These are phyloP conservation scores for Endothia cerciana DNA, from an alignment of 2,329 filamentous ascomycete species.

Conservation along the genomic window DNA sequence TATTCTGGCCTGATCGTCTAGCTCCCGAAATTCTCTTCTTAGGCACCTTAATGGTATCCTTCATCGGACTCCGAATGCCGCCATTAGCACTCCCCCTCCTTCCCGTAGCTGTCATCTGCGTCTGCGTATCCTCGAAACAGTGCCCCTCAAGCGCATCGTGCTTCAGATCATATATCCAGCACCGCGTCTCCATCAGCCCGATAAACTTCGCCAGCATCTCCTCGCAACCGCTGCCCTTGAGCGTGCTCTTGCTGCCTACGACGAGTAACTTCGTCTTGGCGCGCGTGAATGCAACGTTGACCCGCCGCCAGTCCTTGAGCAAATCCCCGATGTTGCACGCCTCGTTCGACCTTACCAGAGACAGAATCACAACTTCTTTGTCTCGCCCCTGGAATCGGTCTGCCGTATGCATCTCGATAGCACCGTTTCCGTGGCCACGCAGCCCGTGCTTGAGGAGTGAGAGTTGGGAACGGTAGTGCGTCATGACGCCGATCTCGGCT, in stretches of 20 bases:
- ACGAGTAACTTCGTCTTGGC: conserved; percentile 92
- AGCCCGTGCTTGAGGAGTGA: conserved; percentile 78
- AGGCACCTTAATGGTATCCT: conserved; percentile 26
- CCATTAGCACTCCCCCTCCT: conserved; percentile 29
- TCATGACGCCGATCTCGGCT: conserved; percentile 88
- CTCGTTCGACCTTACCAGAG: conserved; percentile 86
- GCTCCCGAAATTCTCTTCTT: conserved; percentile 30
- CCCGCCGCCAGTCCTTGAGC: conserved; percentile 85
- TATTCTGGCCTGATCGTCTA: conserved; percentile 8
- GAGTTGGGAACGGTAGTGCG: conserved; percentile 92
- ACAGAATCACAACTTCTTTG: conserved; percentile 89
- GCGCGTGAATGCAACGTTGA: conserved; percentile 94
- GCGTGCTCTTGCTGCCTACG: conserved; percentile 78
- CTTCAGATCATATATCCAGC: conserved; percentile 81
- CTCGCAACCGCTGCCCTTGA: conserved; percentile 72
- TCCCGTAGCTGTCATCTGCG: conserved; percentile 47
- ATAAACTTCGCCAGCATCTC: conserved; percentile 81
- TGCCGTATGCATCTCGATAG: conserved; percentile 91
- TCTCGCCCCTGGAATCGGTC: conserved; percentile 97
- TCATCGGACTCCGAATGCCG: conserved; percentile 24
- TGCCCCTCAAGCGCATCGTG: conserved; percentile 68
- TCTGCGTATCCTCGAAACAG: conserved; percentile 63
- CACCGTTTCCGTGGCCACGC: conserved; percentile 54
- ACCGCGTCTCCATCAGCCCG: conserved; percentile 71
- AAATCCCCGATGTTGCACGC: conserved; percentile 84